Percentiles rank a stretch among this genome's conserved stretches.
Evolutionary conservation across 805 yeast species (phyloP).

Genomic region (Ogataea methylovora): DNA sequence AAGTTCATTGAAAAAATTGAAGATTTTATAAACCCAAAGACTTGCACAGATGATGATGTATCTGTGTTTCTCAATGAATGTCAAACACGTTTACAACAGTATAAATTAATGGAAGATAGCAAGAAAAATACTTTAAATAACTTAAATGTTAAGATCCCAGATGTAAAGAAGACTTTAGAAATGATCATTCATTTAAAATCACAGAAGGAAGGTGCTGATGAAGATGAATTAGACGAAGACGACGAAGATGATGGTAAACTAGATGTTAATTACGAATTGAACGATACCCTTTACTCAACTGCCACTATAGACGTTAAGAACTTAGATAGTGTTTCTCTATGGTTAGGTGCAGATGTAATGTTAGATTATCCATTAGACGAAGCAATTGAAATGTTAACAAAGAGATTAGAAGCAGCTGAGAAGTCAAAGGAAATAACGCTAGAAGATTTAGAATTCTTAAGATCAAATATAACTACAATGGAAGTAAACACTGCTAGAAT

Average conservation of each 20-base stretch:
- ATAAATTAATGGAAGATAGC: slow-evolving; percentile 75
- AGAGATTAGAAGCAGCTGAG: slow-evolving; percentile 57
- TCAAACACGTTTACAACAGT: slow-evolving; percentile 85
- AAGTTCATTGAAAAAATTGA: slow-evolving; percentile 86
- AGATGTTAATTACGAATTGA: slow-evolving; percentile 80
- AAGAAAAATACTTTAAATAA: slow-evolving; percentile 42
- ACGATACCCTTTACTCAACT: slow-evolving; percentile 84
- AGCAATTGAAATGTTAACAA: slow-evolving; percentile 63
- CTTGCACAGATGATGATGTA: slow-evolving; percentile 25
- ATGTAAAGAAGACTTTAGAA: slow-evolving; percentile 76
- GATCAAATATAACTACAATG: slow-evolving; percentile 93
- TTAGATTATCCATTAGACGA: slow-evolving; percentile 87
- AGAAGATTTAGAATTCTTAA: slow-evolving; percentile 76
- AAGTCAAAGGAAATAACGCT: slow-evolving; percentile 54
- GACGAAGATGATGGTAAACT: slow-evolving; percentile 33
- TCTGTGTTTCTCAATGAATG: slow-evolving; percentile 54
- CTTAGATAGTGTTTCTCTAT: slow-evolving; percentile 58
- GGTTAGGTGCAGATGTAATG: slow-evolving; percentile 99
- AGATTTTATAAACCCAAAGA: slow-evolving; percentile 47
- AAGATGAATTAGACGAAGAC: slow-evolving; percentile 6
- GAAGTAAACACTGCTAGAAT: slow-evolving; percentile 94
- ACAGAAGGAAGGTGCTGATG: slow-evolving; percentile 30
- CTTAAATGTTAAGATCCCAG: slow-evolving; percentile 76
- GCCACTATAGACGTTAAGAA: slow-evolving; percentile 63
- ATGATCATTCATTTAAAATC: slow-evolving; percentile 55